Conservation (phyloP, 139 green algal genomes). For the Chlamydomonas eustigma region DNA sequence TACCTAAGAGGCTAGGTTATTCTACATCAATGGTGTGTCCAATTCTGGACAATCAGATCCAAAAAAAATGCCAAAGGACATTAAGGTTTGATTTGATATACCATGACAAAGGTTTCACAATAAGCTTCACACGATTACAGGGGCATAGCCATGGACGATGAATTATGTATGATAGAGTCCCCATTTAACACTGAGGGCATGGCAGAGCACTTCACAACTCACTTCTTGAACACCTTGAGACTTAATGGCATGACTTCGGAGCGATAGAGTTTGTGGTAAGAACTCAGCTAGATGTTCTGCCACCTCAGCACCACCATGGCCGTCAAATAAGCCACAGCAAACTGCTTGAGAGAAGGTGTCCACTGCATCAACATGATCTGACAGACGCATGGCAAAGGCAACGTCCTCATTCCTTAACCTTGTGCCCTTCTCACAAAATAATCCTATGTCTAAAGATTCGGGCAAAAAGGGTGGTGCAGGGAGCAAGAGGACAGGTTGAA, state of each 20-base stretch:
- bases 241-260: not conserved
- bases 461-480: not conserved
- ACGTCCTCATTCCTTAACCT: not conserved
- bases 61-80: not conserved
- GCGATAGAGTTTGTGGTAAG: not conserved
- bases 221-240: not conserved
- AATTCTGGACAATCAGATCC: not conserved
- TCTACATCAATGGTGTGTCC: not conserved
- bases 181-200: no score
- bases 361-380: not conserved
- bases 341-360: not conserved
- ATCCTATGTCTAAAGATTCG: not conserved
- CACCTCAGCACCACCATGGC: conserved; percentile 5
- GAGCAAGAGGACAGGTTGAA: not conserved
- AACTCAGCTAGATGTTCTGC: not conserved
- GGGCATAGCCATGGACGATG: no score
- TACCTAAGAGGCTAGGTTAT: not conserved
- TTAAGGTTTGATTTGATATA: not conserved
- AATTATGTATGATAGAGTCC: no score
- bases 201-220: not conserved
- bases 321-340: conserved; percentile 6
- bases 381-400: not conserved
- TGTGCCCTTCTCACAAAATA: not conserved
- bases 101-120: not conserved
- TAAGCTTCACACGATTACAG: no score